Conservation (phyloP, 169 alveolate species). For the Cryptosporidium ubiquitum region DNA sequence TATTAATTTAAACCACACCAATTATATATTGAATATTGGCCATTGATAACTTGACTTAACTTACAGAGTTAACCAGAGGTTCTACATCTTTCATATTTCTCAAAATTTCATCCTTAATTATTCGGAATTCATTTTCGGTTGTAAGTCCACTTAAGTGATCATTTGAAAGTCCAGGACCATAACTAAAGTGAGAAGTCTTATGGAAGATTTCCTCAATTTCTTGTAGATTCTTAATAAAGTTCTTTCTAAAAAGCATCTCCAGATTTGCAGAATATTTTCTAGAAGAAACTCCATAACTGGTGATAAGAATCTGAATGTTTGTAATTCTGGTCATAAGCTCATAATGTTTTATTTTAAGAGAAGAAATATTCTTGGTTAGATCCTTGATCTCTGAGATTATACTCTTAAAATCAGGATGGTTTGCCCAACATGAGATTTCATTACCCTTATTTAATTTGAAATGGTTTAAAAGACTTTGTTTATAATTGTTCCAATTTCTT, state of each 20-base stretch:
- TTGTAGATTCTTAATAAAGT: not conserved
- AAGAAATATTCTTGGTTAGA: not conserved
- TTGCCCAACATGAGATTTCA: constrained; percentile 26
- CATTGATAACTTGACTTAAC: not conserved
- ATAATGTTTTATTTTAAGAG: not conserved
- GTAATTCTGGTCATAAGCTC: constrained; percentile 14
- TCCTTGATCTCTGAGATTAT: not conserved
- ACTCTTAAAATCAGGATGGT: not conserved
- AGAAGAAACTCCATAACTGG: not conserved
- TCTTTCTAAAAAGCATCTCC: constrained; percentile 33
- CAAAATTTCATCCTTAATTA: not conserved
- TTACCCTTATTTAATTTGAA: not conserved
- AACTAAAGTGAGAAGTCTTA: not conserved
- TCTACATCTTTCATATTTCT: not conserved
- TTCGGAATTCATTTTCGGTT: not conserved
- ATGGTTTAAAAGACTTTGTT: not conserved
- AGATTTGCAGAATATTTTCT: constrained; percentile 28
- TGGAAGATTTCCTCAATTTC: constrained; percentile 8
- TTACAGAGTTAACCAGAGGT: not conserved
- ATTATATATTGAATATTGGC: not conserved
- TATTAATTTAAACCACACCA: no score
- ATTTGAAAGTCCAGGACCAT: not conserved
- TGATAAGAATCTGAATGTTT: not conserved
- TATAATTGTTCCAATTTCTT: constrained; percentile 16
- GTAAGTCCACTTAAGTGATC: not conserved